Evolutionary conservation across 805 yeast species (phyloP).

Genomic region (Saccharomycopsis amapae): DNA sequence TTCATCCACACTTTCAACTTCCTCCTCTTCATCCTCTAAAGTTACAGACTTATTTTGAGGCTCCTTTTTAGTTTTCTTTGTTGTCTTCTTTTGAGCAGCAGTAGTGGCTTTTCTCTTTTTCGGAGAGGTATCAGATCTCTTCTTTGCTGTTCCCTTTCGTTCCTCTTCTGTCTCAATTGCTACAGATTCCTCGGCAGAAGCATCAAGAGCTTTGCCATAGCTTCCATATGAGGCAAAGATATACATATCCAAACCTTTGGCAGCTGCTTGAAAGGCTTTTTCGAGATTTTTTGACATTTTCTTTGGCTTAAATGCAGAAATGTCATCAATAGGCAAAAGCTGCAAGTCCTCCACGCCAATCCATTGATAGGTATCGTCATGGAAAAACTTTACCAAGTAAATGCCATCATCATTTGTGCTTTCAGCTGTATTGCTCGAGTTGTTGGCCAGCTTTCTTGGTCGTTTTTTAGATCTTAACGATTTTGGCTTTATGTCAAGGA

Average conservation of each 20-base stretch:
- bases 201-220: slow-evolving; percentile 33
- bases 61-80: slow-evolving; percentile 19
- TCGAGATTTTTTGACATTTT: slow-evolving; percentile 39
- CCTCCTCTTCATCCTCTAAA: slow-evolving; percentile 5
- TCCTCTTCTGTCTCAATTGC: slow-evolving; percentile 21
- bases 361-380: slow-evolving; percentile 72
- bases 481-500: slow-evolving; percentile 46
- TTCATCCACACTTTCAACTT: slow-evolving; percentile 1
- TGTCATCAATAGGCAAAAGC: slow-evolving; percentile 33
- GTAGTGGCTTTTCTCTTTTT: slow-evolving; percentile 21
- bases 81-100: slow-evolving; percentile 13
- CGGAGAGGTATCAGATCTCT: slow-evolving; percentile 8
- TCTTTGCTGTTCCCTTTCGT: slow-evolving; percentile 12
- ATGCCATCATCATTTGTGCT: slow-evolving; percentile 30
- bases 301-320: slow-evolving; percentile 23
- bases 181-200: slow-evolving; percentile 29
- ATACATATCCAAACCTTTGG: slow-evolving; percentile 42
- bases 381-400: slow-evolving; percentile 51
- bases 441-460: slow-evolving; percentile 2
- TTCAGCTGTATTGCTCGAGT: slow-evolving; percentile 6
- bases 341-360: slow-evolving; percentile 46
- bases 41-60: background rate
- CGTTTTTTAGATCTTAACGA: slow-evolving; percentile 24
- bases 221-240: slow-evolving; percentile 38
- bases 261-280: slow-evolving; percentile 48